A percentile compares a stretch with the other conserved stretches of the same genome.
phyloP scores from a whole-genome alignment of 345 rosid genomes.

The Murraya koenigii region DNA sequence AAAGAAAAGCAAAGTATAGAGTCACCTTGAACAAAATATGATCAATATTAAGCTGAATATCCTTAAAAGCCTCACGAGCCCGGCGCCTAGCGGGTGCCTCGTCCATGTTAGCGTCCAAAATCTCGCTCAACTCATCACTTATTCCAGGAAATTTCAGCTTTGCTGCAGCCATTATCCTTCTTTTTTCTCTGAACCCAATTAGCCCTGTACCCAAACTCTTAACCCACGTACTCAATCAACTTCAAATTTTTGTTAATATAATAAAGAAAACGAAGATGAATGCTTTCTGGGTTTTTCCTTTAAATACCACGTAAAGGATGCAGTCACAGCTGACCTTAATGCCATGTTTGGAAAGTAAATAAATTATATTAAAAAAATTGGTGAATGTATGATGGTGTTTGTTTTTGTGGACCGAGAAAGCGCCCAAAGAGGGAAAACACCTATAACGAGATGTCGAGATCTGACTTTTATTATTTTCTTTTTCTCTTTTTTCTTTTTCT shows the following conservation, averaged over 20 bases:
- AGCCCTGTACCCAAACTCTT: slow-evolving; percentile 27
- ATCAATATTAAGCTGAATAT: slow-evolving; percentile 68
- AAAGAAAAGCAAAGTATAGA: not conserved
- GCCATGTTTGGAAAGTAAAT: slow-evolving; percentile 18
- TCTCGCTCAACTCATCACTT: slow-evolving; percentile 51
- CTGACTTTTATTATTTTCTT: not conserved
- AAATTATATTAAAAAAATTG: not conserved
- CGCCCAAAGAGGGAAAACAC: too few species aligned
- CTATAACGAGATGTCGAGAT: not conserved
- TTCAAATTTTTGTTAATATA: not conserved
- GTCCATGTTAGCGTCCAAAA: slow-evolving; percentile 64
- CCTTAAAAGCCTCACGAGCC: slow-evolving; percentile 76
- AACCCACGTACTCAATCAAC: not conserved
- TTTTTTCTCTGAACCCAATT: slow-evolving; percentile 18
- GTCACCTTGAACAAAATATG: slow-evolving; percentile 84
- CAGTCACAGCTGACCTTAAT: slow-evolving; percentile 24
- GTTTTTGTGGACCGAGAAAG: not conserved
- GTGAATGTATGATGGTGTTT: too few species aligned
- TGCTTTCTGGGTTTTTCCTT: not conserved
- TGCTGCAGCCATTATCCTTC: slow-evolving; percentile 33
- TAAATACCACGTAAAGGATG: slow-evolving; percentile 33
- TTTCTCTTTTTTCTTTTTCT: not conserved
- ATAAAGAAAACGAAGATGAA: too few species aligned
- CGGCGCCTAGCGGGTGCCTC: slow-evolving; percentile 69
- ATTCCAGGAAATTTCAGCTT: slow-evolving; percentile 39